Percentiles rank a stretch among this genome's conserved stretches.
phyloP scores from a whole-genome alignment of 164 flowering plant species.

The Warburgia ugandensis region DNA sequence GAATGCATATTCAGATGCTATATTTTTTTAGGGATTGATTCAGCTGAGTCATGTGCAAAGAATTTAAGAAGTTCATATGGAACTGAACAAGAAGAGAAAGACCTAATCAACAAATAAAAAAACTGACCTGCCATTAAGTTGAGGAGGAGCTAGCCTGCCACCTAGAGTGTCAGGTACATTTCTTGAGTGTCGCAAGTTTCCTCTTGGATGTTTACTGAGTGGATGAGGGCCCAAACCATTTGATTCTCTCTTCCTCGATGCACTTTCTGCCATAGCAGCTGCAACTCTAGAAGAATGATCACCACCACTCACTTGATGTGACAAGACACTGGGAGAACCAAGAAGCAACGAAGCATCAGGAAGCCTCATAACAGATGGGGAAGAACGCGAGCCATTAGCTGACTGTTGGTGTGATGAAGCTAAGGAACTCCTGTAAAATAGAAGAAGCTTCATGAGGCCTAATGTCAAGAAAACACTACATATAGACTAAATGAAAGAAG shows the following conservation, averaged over 20 bases:
- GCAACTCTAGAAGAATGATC: slow-evolving; percentile 71
- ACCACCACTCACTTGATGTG: slow-evolving; percentile 24
- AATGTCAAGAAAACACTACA: no score
- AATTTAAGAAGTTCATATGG: no score
- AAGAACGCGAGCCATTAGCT: slow-evolving; percentile 9
- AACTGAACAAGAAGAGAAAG: neutral
- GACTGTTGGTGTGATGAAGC: slow-evolving; percentile 12
- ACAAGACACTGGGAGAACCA: slow-evolving; percentile 32
- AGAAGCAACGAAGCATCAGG: slow-evolving; percentile 81
- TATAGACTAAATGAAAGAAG: no score
- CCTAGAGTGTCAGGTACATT: slow-evolving; percentile 49
- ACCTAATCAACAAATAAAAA: neutral
- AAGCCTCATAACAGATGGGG: slow-evolving; percentile 41
- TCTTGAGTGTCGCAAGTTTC: slow-evolving; percentile 49
- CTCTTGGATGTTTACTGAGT: slow-evolving; percentile 55
- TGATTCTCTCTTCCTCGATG: slow-evolving; percentile 65
- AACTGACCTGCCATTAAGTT: slow-evolving; percentile 79
- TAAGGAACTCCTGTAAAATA: slow-evolving; percentile 23
- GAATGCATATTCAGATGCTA: no score
- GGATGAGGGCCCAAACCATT: slow-evolving; percentile 30
- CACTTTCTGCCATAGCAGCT: slow-evolving; percentile 67
- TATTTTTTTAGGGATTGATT: no score
- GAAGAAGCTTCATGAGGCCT: no score
- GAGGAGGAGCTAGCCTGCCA: slow-evolving; percentile 71
- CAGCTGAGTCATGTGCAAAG: no score